Evolutionary conservation across 768 basidiomycete species (phyloP).

Genomic region (Leccinum variicolor): DNA sequence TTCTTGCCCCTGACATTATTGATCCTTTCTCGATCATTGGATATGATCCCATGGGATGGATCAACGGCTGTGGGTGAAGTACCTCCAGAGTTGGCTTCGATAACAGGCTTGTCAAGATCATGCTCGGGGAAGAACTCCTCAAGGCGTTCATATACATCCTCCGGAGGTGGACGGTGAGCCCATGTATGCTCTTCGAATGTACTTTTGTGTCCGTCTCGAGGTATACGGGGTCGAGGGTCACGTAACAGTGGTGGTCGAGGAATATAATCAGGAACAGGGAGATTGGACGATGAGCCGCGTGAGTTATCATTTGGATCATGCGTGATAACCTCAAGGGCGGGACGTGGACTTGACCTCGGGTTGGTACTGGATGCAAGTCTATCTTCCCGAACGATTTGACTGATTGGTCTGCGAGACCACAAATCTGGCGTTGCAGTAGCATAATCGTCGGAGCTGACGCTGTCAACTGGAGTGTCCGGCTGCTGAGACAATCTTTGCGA

Average conservation of each 20-base stretch:
- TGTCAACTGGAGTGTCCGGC: constrained; percentile 18
- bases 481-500: constrained; percentile 16
- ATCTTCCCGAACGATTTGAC: constrained; percentile 25
- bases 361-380: constrained; percentile 12
- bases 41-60: constrained; percentile 37
- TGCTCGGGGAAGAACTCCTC: constrained; percentile 96
- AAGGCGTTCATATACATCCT: constrained; percentile 89
- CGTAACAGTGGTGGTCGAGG: constrained; percentile 12
- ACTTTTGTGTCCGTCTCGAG: constrained; percentile 29
- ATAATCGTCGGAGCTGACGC: constrained; percentile 26
- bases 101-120: constrained; percentile 93
- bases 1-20: constrained; percentile 68
- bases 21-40: constrained; percentile 35
- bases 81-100: constrained; percentile 79
- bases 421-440: constrained; percentile 28
- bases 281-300: constrained; percentile 18
- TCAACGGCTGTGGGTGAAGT: constrained; percentile 72
- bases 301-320: constrained; percentile 13
- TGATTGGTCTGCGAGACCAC: constrained; percentile 32
- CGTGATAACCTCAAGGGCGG: constrained; percentile 31
- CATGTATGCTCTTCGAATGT: constrained; percentile 76
- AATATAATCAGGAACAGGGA: constrained; percentile 17
- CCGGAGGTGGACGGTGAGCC: constrained; percentile 88
- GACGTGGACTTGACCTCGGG: constrained; percentile 23
- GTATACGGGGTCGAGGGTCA: constrained; percentile 22